phyloP scores from a whole-genome alignment of 73 alveolate genomes.

The Uronychia setigera region DNA sequence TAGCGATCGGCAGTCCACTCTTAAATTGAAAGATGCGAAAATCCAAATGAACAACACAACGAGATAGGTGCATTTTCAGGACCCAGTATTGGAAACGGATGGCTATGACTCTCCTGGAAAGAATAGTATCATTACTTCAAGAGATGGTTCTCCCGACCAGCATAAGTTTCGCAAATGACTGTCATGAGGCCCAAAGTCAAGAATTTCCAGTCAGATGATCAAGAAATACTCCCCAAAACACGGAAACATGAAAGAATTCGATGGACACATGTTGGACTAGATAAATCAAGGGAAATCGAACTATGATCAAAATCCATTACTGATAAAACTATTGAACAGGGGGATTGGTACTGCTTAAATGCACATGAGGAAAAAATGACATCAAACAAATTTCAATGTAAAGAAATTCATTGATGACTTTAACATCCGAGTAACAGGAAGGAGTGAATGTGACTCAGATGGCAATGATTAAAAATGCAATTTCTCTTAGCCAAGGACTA shows the following conservation, averaged over 20 bases:
- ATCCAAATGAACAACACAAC: too few relatives aligned
- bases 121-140: too few relatives aligned
- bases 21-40: too few relatives aligned
- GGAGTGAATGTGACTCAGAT: background rate
- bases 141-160: too few relatives aligned
- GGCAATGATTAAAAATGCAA: background rate
- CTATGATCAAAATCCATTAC: background rate
- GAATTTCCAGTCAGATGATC: background rate
- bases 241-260: background rate
- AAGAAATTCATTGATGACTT: background rate
- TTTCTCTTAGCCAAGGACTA: background rate
- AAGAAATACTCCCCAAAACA: background rate
- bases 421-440: background rate
- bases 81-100: too few relatives aligned
- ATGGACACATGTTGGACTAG: background rate
- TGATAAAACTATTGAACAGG: background rate
- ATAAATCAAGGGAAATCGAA: background rate
- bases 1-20: too few relatives aligned
- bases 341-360: background rate
- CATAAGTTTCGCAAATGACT: background rate
- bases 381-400: background rate
- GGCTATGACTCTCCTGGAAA: too few relatives aligned
- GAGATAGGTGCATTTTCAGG: too few relatives aligned
- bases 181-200: background rate
- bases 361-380: too few relatives aligned